phyloP scores from a whole-genome alignment of 73 alveolate species.

The Paramecium octaurelia region DNA sequence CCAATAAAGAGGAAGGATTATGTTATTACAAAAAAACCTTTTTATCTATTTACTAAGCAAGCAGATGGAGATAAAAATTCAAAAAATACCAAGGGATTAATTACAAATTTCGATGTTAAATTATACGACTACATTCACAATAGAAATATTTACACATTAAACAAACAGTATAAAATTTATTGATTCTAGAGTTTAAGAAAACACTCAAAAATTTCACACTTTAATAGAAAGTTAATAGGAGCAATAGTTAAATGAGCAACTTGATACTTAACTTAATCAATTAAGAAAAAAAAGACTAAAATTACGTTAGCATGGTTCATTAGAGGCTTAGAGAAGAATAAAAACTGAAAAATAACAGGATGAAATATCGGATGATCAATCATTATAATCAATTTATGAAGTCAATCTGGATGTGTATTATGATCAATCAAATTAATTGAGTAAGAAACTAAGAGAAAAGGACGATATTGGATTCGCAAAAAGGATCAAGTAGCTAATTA shows the following conservation, averaged over 20 bases:
- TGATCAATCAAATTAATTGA: not conserved
- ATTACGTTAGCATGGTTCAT: not conserved
- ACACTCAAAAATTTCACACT: not conserved
- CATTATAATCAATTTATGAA: slow-evolving; percentile 19
- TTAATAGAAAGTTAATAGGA: not conserved
- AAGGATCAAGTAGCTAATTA: not conserved
- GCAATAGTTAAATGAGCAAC: not conserved
- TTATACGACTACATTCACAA: not conserved
- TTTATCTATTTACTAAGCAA: not conserved
- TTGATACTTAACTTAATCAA: not conserved
- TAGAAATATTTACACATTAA: not conserved
- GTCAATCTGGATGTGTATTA: not conserved
- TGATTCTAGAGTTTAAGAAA: not conserved
- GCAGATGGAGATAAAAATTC: slow-evolving; percentile 25
- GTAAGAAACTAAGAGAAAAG: not conserved
- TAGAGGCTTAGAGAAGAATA: not conserved
- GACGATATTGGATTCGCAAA: slow-evolving; percentile 13
- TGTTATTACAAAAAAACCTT: slow-evolving; percentile 9
- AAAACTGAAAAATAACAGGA: not conserved
- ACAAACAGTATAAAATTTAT: not conserved
- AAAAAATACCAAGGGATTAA: slow-evolving; percentile 8
- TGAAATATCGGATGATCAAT: not conserved
- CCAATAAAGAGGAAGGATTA: not conserved
- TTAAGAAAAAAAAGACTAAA: not conserved
- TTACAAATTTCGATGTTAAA: not conserved